Percentiles rank a stretch among this genome's conserved stretches.
These are phyloP conservation scores for Madurella fahalii DNA, from an alignment of 2,329 filamentous ascomycete genomes.

Conservation along the genomic window DNA sequence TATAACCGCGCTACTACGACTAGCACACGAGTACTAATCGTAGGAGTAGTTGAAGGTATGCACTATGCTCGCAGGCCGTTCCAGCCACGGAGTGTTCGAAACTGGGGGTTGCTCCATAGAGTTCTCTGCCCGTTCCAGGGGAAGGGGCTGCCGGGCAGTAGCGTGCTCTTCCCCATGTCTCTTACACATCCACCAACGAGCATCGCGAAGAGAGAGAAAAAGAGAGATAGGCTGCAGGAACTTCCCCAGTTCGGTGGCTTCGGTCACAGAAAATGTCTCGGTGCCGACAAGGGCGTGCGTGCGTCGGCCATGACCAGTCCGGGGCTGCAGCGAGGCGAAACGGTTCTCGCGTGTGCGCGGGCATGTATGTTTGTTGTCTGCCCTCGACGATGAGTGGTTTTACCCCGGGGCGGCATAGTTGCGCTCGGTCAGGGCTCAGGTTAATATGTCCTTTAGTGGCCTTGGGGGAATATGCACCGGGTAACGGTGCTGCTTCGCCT, in stretches of 20 bases:
- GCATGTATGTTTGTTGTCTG: not conserved
- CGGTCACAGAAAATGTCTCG: constrained; percentile 4
- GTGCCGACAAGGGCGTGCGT: constrained; percentile 6
- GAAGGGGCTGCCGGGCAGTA: too few species aligned
- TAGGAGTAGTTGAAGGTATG: not conserved
- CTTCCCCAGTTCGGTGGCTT: not conserved
- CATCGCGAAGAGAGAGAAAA: not conserved
- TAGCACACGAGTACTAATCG: not conserved
- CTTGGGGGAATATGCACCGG: not conserved
- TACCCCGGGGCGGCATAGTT: too few species aligned
- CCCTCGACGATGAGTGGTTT: not conserved
- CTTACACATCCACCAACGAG: too few species aligned
- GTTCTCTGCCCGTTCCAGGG: too few species aligned
- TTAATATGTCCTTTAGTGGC: too few species aligned
- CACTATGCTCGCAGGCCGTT: too few species aligned
- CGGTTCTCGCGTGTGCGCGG: not conserved
- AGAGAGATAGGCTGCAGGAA: not conserved
- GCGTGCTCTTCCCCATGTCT: too few species aligned
- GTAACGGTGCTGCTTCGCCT: not conserved
- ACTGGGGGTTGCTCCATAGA: too few species aligned
- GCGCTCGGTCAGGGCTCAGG: too few species aligned
- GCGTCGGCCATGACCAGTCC: constrained; percentile 1
- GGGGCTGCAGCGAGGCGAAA: not conserved
- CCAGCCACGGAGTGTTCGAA: too few species aligned
- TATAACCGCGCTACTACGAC: too few species aligned